These are phyloP conservation scores for Suhomyces yuchorum DNA, from an alignment of 1,139 yeast species.

Conservation along the genomic window DNA sequence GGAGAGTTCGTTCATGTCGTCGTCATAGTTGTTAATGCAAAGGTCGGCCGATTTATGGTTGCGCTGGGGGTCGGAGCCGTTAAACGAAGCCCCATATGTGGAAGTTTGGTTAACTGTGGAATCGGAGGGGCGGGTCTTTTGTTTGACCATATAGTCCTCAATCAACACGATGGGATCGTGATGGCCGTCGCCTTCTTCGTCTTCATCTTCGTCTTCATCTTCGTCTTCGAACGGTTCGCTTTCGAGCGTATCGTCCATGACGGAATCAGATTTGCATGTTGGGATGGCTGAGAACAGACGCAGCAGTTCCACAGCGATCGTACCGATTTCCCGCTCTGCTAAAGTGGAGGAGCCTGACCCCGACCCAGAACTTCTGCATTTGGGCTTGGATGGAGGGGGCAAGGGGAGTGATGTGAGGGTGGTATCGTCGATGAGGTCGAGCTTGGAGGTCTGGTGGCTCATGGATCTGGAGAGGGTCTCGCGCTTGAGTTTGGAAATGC, in stretches of 20 bases:
- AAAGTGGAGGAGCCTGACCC: not conserved
- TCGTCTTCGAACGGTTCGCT: conserved; percentile 14
- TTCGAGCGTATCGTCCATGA: conserved; percentile 11
- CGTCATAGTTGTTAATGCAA: conserved; percentile 2
- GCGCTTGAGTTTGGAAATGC: conserved; percentile 5
- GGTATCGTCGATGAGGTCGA: conserved; percentile 64
- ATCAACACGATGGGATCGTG: conserved; percentile 54
- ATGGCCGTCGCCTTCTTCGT: conserved; percentile 31
- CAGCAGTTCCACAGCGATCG: not conserved
- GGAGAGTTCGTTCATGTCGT: conserved; percentile 11
- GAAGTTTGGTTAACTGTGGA: not conserved
- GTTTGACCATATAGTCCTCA: conserved; percentile 47
- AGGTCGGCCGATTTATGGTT: not conserved
- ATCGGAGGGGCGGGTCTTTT: conserved; percentile 1
- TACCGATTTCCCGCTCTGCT: not conserved
- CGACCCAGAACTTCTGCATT: conserved; percentile 9
- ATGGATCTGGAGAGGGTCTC: conserved; percentile 15
- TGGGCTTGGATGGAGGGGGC: conserved; percentile 52
- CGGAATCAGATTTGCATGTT: not conserved
- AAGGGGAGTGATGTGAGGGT: conserved; percentile 67
- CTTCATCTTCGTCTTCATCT: conserved; percentile 19
- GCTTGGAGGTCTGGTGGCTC: conserved; percentile 43
- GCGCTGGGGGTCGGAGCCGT: not conserved
- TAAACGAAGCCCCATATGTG: not conserved
- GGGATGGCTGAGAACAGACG: not conserved